Percentiles rank a stretch among this genome's conserved stretches.
Evolutionary conservation across 208 protist species (phyloP).

Genomic region (Porcisia deanei): DNA sequence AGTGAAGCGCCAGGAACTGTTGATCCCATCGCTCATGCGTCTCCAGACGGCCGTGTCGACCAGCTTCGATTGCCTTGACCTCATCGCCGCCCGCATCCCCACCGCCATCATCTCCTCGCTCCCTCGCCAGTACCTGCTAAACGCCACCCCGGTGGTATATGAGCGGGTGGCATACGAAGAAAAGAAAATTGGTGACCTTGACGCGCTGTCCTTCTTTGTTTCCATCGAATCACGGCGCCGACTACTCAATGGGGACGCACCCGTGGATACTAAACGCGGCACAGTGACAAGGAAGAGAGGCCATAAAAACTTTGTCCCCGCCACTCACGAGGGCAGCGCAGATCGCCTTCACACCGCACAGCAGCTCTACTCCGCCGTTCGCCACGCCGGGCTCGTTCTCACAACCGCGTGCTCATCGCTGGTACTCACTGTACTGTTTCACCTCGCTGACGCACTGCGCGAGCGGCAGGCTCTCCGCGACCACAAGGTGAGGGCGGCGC

Average conservation of each 20-base stretch:
- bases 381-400: constrained; percentile 41
- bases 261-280: constrained; percentile 1
- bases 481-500: constrained; percentile 20
- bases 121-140: constrained; percentile 30
- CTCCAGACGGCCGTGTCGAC: constrained; percentile 31
- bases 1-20: constrained; percentile 15
- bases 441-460: constrained; percentile 45
- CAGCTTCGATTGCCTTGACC: constrained; percentile 53
- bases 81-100: constrained; percentile 38
- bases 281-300: background rate
- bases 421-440: constrained; percentile 44
- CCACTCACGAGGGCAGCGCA: background rate
- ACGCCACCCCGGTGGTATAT: constrained; percentile 33
- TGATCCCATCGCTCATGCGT: constrained; percentile 36
- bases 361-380: constrained; percentile 42
- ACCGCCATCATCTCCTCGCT: constrained; percentile 30
- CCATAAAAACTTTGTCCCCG: background rate
- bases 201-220: constrained; percentile 43
- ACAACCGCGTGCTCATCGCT: constrained; percentile 55
- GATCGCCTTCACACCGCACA: constrained; percentile 13
- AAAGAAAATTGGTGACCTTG: constrained; percentile 27
- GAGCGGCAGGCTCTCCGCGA: constrained; percentile 31
- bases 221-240: constrained; percentile 35
- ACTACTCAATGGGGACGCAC: constrained; percentile 29
- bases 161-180: constrained; percentile 26